Evolutionary conservation across 371 early-diverging fungal species (phyloP), one percentile per base, ranked within the genome.

Genomic region (Paraphysoderma sedebokerense): DNA sequence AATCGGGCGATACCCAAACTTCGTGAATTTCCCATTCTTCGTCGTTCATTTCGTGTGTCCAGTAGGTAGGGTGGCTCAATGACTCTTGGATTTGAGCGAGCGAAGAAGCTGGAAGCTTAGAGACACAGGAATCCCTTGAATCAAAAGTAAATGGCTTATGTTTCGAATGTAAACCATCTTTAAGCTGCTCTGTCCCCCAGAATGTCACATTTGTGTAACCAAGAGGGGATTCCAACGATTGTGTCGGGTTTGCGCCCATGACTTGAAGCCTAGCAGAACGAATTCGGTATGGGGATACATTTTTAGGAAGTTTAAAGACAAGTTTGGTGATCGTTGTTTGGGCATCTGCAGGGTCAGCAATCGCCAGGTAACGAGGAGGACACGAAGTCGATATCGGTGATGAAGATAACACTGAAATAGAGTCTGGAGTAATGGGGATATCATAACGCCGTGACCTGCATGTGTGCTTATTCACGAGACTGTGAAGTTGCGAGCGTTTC

Each of bases 21-120:
- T 42, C 42, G 42, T 42, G 24, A 17, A 19, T 22, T 32, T 42
- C 42, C 42, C 42, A 42, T 32, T 42, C 42, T 28, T 42, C 42
- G 13, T 17, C 28, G 1, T 17, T 11, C 42, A 17, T 22, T 19
- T n/a, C 37, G 37, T 22, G 37, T 4, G 19, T n/a, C 37, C 4
- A 36, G 4, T 2, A 36, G 5, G 5, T 22, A 20, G 2, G 37
- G 19, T 5, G 19, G 19, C 17, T 36, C 5, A 4, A 20, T 2
- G 20, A 17, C 37, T 0, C n/a, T 22, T 22, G 38, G 23, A 7
- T 24, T 5, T 9, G 38, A 5, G 38, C 38, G 6, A 5, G 11
- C 11, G 5, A 19, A 28, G 6, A 8, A 13, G 39, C 7, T 23
- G 2, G 5, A 13, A 6, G 11, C 12, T 23, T 13, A 28, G 6